A percentile compares a stretch with the other conserved stretches of the same genome.
phyloP scores from a whole-genome alignment of 345 rosid species.

The Cardamine occulta region DNA sequence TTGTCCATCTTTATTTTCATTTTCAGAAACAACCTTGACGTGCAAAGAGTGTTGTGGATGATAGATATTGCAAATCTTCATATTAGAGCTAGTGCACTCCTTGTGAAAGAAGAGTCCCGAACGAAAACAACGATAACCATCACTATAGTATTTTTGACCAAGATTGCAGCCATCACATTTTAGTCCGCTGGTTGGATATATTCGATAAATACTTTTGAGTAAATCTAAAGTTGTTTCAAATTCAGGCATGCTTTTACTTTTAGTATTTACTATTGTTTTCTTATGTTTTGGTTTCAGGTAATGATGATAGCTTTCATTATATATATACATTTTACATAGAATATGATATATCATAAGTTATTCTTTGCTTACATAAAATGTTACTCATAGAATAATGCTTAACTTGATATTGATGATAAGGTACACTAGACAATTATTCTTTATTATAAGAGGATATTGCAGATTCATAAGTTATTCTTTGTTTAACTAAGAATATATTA shows the following conservation, averaged over 20 bases:
- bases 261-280: neutral
- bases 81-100: neutral
- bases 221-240: accelerated
- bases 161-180: neutral
- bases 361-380: no score
- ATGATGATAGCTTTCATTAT: neutral
- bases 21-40: neutral
- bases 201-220: neutral
- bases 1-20: neutral
- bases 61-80: neutral
- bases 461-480: no score
- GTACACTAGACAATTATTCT: no score
- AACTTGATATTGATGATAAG: no score
- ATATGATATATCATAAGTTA: no score
- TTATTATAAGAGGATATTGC: no score
- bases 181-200: neutral
- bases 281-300: neutral
- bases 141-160: neutral
- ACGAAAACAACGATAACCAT: neutral
- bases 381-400: no score
- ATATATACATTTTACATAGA: neutral
- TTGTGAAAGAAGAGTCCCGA: neutral
- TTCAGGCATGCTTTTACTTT: no score
- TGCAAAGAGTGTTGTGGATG: neutral
- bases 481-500: no score